Base-by-base conservation (phyloP, 208 protist species). In the Leishmania martiniquensis region DNA sequence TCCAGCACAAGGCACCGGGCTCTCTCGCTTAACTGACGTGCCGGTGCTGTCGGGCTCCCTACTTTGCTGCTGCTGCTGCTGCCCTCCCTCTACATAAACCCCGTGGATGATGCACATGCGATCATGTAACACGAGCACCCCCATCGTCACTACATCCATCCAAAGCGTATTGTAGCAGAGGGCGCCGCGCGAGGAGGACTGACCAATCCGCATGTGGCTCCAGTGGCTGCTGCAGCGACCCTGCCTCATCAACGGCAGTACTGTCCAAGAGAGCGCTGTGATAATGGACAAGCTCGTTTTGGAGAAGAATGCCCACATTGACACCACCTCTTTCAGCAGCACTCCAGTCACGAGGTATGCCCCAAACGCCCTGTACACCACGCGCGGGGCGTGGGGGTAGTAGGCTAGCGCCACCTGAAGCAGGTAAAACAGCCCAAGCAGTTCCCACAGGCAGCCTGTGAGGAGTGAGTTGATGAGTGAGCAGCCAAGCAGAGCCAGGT, bases 361-460 rank as follows among this genome's bases (percentile, higher is more conserved):
- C 15, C 77, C 76, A 52, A 85, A 78, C 39, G 52, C 49, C 20
- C 71, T 57, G 76, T 77, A 93, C 5, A 87, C 75, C 51, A 72
- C 54, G 42, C 80, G 85, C 13, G 89, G 89, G 1, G 89, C 74
- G 69, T 86, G 80, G 1, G 89, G 89, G 59, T 91, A 74, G 67
- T 85, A 91, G 52, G 81, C 73, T 37, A 87, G 87, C 37, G 80
- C 87, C 29, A 93, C 72, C 13, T 87, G 71, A 34, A 93, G 74
- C 29, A 90, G 71, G 68, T 87, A 86, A 54, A 72, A 85, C 45
- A 91, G 84, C 2, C 82, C 85, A 4, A 81, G 0, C 2, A 91
- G 60, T 66, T 93, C 89, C 83, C 86, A 93, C 45, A 87, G 13
- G 52, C 82, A 85, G 47, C 78, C 79, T 22, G 87, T 90, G n/a